Evolutionary conservation across 1,284 basidiomycete species (phyloP), one percentile per base, ranked within the genome.

Genomic region (Athelia sp.): DNA sequence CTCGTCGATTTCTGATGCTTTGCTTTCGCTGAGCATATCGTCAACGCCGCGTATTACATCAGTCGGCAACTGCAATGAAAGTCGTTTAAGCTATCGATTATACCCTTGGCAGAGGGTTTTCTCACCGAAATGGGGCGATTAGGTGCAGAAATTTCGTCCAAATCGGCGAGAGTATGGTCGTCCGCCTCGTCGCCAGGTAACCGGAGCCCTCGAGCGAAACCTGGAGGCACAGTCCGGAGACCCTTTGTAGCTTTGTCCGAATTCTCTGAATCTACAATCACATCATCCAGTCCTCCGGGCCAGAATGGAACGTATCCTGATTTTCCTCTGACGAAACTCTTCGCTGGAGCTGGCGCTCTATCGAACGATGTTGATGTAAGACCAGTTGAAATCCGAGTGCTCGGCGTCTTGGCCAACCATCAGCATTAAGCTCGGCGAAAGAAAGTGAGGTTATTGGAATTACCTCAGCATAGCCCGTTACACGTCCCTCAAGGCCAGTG

Each of bases 321-420:
- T 67, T 95, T 97, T 45, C 95, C 95, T 52, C 94, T 75, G 8
- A 98, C 93, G 67, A 98, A 98, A 54, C 83, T 87, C 55, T 80
- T 79, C 43, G 73, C 75, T 1, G 85, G 77, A 6, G 82, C 90
- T 3, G 93, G 93, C 9, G 89, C 88, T 50, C 94, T 81, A 51
- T 87, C 82, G 53, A 96, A 74, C 11, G 91, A 90, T 8, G 90
- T 92, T 15, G 90, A 93, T 2, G 85, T 87, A 4, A 87, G 70
- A 56, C 88, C 78, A 57, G 82, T 74, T 58, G 64, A 68, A 55
- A 69, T 65, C 57, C 63, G 82, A 44, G 72, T 67, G 56, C 77
- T 80, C 24, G 73, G 67, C 13, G 71, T 73, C 85, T 87, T 52
- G 21, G 11, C 45, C 42, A 47, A 45, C n/a, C 19, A 19, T 48